Evolutionary conservation across 2,329 filamentous ascomycete genomes (phyloP), one percentile per base, ranked within the genome.

Genomic region (Periconia digitata): DNA sequence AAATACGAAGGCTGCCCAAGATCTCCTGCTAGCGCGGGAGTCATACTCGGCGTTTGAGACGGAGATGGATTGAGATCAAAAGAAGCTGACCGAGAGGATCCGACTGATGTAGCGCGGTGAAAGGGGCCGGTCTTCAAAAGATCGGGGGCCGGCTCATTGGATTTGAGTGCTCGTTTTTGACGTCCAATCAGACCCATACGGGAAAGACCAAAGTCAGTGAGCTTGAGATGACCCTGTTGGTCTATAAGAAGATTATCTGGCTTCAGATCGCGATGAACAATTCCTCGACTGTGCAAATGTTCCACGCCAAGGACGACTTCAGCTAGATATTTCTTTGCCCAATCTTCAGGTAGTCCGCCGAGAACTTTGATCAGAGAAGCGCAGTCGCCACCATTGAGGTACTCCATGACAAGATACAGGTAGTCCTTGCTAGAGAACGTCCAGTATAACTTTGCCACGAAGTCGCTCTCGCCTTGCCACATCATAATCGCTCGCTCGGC

Each of bases 401-500:
- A 99, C 68, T 99, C 94, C 94, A 99, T 99, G 20, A 99, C 94
- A 50, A 99, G 80, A 67, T 97, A 99, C 20, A 99, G 84, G 67
- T 96, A 99, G 66, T 99, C 94, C 67, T 99, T 99, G 79, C 92
- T 99, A 3, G 94, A 96, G 66, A 99, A 99, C 0, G 94, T 99
- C 95, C 95, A 99, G 75, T 97, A 99, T 12, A 99, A 81, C 75
- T 99, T 99, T 21, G 94, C 94, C 49, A 99, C 94, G 69, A 99
- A 99, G 51, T 99, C 94, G 70, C 95, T 99, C 72, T 97, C 91
- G 18, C 94, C 94, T 74, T 99, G 94, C 90, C 94, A 97, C 94
- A 99, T 99, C 94, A 99, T 97, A 67, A 99, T 99, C 18, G 95
- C 95, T 58, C 94, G 84, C 73, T 99, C 94, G 8, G 95, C 94